Evolutionary conservation across 306 rosid genomes (phyloP).

Genomic region (Gastrolobium bilobum): DNA sequence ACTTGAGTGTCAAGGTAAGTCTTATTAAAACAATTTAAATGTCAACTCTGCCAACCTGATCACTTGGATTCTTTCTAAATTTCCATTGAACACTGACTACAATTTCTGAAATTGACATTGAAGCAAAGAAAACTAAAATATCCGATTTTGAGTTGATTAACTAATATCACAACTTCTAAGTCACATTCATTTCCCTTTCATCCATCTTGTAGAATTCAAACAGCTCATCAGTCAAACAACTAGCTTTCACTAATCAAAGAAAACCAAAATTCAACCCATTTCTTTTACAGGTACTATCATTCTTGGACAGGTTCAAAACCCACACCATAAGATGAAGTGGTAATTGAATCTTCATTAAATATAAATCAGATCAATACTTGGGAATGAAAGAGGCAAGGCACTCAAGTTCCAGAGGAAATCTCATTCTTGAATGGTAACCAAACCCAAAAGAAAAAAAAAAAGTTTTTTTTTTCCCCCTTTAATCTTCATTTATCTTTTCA

Average conservation of each 20-base stretch:
- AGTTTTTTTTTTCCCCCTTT: neutral
- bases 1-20: slow-evolving; percentile 33
- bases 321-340: neutral
- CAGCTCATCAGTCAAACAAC: slow-evolving; percentile 16
- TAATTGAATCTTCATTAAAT: slow-evolving; percentile 10
- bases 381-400: slow-evolving; percentile 1
- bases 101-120: neutral
- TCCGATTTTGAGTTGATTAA: neutral
- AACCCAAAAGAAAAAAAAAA: slow-evolving; percentile 16
- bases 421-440: slow-evolving; percentile 14
- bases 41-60: neutral
- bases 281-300: neutral
- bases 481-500: neutral
- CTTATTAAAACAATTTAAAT: neutral
- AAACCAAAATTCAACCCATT: slow-evolving; percentile 19
- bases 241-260: neutral
- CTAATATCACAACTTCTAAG: slow-evolving; percentile 16
- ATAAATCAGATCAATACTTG: slow-evolving; percentile 17
- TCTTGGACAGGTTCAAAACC: slow-evolving; percentile 26
- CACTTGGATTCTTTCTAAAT: slow-evolving; percentile 17
- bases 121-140: slow-evolving; percentile 24
- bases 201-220: slow-evolving; percentile 17
- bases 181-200: slow-evolving; percentile 25
- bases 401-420: slow-evolving; percentile 29
- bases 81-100: slow-evolving; percentile 14